These are phyloP conservation scores for Scedosporium dehoogii DNA, from an alignment of 2,329 filamentous ascomycete genomes.

Conservation along the genomic window DNA sequence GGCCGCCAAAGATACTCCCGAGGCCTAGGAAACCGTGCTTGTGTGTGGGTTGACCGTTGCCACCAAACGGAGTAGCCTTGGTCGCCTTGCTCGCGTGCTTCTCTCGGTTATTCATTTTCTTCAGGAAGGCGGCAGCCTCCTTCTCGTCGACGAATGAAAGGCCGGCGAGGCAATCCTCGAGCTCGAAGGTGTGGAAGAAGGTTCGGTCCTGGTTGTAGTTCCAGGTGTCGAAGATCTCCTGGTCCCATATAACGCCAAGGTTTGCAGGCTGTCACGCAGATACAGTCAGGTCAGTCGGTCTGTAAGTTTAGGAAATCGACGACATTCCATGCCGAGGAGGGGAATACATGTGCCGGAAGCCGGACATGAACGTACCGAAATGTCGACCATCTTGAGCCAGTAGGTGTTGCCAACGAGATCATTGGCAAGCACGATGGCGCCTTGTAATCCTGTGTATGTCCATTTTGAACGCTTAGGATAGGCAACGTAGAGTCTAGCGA, in stretches of 20 bases:
- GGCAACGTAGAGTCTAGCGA: slow-evolving; percentile 87
- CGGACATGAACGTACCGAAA: slow-evolving; percentile 58
- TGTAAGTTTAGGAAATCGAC: slow-evolving; percentile 11
- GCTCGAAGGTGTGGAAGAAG: slow-evolving; percentile 96
- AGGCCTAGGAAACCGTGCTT: slow-evolving; percentile 33
- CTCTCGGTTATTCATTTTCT: slow-evolving; percentile 93
- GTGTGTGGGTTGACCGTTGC: slow-evolving; percentile 28
- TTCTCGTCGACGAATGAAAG: slow-evolving; percentile 95
- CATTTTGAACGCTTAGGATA: slow-evolving; percentile 79
- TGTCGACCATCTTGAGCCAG: slow-evolving; percentile 95
- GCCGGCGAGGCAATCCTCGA: slow-evolving; percentile 82
- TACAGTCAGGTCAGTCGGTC: background rate
- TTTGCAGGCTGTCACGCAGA: slow-evolving; percentile 48
- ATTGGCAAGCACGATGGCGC: slow-evolving; percentile 82
- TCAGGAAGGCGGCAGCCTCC: slow-evolving; percentile 91
- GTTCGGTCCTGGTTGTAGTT: slow-evolving; percentile 92
- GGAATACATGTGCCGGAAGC: background rate
- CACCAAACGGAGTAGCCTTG: slow-evolving; percentile 64
- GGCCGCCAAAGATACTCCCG: slow-evolving; percentile 52
- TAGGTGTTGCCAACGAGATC: slow-evolving; percentile 92
- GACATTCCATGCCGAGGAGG: background rate
- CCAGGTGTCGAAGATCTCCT: slow-evolving; percentile 95
- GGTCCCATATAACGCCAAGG: slow-evolving; percentile 88
- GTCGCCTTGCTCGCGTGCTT: slow-evolving; percentile 92
- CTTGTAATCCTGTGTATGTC: slow-evolving; percentile 90